Percentiles rank a stretch among this genome's conserved stretches.
Evolutionary conservation across 2,329 filamentous ascomycete species (phyloP).

Genomic region (Penicillium capsulatum): DNA sequence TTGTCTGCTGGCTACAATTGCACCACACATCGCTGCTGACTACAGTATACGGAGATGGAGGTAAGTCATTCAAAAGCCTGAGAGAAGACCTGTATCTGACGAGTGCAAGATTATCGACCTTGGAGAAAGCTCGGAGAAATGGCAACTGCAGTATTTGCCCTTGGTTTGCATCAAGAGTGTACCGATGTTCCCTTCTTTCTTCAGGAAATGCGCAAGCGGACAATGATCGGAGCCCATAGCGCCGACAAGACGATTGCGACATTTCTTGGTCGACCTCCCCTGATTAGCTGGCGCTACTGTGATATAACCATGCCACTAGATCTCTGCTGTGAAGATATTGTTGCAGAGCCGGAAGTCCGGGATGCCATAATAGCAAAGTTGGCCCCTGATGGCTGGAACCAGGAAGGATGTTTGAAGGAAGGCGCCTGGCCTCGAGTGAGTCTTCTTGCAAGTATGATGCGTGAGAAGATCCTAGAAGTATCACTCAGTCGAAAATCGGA

Average conservation of each 20-base stretch:
- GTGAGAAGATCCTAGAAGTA: slow-evolving; percentile 23
- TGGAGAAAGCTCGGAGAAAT: slow-evolving; percentile 47
- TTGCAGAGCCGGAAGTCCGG: slow-evolving; percentile 7
- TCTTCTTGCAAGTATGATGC: slow-evolving; percentile 12
- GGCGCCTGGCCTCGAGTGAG: slow-evolving; percentile 8
- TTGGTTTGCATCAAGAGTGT: slow-evolving; percentile 36
- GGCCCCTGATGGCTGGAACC: slow-evolving; percentile 7
- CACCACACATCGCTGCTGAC: slow-evolving; percentile 20
- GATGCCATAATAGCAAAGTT: slow-evolving; percentile 5
- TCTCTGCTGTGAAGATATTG: slow-evolving; percentile 22
- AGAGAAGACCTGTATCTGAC: no score
- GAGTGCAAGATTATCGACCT: slow-evolving; percentile 41
- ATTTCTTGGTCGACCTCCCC: slow-evolving; percentile 25
- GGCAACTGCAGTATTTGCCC: slow-evolving; percentile 41
- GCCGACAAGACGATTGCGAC: slow-evolving; percentile 28
- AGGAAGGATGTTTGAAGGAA: slow-evolving; percentile 6
- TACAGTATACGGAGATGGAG: slow-evolving; percentile 23
- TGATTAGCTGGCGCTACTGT: slow-evolving; percentile 26
- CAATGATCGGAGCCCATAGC: slow-evolving; percentile 25
- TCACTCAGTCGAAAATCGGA: slow-evolving; percentile 18
- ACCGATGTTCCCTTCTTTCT: slow-evolving; percentile 30
- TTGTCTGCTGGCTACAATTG: slow-evolving; percentile 28
- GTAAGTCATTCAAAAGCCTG: slow-evolving; percentile 12
- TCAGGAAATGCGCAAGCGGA: slow-evolving; percentile 24
- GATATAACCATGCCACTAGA: slow-evolving; percentile 23